Conservation (phyloP, 352 stramenopile species). For the Phytophthora sp. region DNA sequence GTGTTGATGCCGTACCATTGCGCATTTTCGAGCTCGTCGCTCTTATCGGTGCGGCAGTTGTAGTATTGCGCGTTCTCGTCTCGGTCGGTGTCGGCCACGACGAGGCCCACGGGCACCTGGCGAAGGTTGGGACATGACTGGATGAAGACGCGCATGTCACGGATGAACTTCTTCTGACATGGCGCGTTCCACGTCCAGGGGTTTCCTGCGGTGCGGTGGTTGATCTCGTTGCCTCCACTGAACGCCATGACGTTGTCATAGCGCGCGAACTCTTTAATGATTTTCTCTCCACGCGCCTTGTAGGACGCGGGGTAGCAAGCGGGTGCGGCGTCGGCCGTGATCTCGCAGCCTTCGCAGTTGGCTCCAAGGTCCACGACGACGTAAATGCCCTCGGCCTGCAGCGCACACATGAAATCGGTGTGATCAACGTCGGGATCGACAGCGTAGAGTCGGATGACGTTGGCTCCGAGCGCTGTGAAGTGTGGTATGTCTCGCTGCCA, state of each 20-base stretch:
- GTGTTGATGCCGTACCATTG: conserved; percentile 90
- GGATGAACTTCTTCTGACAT: conserved; percentile 91
- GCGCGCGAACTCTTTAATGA: conserved; percentile 83
- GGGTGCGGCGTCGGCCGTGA: conserved; percentile 56
- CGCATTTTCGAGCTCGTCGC: conserved; percentile 68
- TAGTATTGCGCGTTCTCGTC: conserved; percentile 80
- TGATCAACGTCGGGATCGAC: conserved; percentile 78
- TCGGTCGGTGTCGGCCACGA: conserved; percentile 69
- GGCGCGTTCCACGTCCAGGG: conserved; percentile 65
- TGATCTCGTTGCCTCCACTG: conserved; percentile 84
- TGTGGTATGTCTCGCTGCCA: conserved; percentile 76
- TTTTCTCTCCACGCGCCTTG: conserved; percentile 76
- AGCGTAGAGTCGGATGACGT: conserved; percentile 83
- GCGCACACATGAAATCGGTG: conserved; percentile 86
- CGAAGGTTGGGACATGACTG: conserved; percentile 60
- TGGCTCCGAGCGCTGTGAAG: conserved; percentile 69
- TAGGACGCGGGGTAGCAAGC: conserved; percentile 69
- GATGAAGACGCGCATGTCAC: conserved; percentile 86
- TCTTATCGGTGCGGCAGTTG: conserved; percentile 73
- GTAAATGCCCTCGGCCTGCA: conserved; percentile 79
- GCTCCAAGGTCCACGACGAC: conserved; percentile 70
- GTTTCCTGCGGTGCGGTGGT: conserved; percentile 61
- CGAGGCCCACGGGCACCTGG: conserved; percentile 75
- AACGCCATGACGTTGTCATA: conserved; percentile 88
- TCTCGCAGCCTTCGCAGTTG: conserved; percentile 69